These are phyloP conservation scores for Ceratocystis cacaofunesta DNA, from an alignment of 2,329 filamentous ascomycete species.

Conservation along the genomic window DNA sequence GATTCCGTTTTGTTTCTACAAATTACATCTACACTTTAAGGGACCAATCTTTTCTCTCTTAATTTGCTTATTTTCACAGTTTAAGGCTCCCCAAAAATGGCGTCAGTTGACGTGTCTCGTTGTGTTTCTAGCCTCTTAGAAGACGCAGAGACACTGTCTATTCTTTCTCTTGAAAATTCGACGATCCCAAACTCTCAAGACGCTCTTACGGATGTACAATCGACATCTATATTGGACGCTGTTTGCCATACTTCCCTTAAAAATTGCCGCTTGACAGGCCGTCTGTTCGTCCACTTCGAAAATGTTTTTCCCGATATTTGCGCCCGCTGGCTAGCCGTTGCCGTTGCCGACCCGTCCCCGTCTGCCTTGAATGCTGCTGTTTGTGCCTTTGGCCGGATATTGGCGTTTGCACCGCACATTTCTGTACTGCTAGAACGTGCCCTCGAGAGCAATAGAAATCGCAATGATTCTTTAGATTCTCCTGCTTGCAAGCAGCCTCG, in stretches of 20 bases:
- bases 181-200: slow-evolving; percentile 19
- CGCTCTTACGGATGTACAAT: slow-evolving; percentile 35
- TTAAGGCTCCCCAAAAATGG: slow-evolving; percentile 9
- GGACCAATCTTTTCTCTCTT: neutral
- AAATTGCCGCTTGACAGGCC: slow-evolving; percentile 51
- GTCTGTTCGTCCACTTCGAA: slow-evolving; percentile 60
- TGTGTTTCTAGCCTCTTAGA: slow-evolving; percentile 16
- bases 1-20: slow-evolving; percentile 10
- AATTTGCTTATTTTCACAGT: neutral
- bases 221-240: slow-evolving; percentile 54
- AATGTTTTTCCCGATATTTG: slow-evolving; percentile 66
- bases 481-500: slow-evolving; percentile 2
- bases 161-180: slow-evolving; percentile 40
- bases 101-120: slow-evolving; percentile 17
- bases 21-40: neutral
- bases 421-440: slow-evolving; percentile 51
- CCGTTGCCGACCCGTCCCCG: slow-evolving; percentile 20
- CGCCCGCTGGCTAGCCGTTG: slow-evolving; percentile 55
- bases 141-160: slow-evolving; percentile 16
- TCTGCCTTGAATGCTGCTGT: slow-evolving; percentile 33
- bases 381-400: slow-evolving; percentile 60
- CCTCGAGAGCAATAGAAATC: neutral
- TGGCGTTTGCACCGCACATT: slow-evolving; percentile 71
- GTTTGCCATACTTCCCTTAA: slow-evolving; percentile 53
- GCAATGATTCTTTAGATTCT: neutral